These are phyloP conservation scores for Azolla pinnata DNA, from an alignment of 75 land plant species.

Conservation along the genomic window DNA sequence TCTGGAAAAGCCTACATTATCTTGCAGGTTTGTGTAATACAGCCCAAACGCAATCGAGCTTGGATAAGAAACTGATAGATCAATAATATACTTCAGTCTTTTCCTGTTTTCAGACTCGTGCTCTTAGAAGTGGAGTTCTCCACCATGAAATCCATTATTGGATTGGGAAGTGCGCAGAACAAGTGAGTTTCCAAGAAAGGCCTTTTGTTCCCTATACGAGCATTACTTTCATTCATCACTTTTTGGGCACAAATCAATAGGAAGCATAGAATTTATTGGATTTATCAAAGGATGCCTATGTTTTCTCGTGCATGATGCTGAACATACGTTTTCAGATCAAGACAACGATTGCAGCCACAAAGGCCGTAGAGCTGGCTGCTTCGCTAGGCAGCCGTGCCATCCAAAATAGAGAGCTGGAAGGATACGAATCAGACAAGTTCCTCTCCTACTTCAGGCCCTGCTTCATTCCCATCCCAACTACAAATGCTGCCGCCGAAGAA, in stretches of 20 bases:
- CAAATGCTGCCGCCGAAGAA: slow-evolving; percentile 46
- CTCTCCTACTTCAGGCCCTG: slow-evolving; percentile 93
- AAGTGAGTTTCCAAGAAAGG: slow-evolving; percentile 50
- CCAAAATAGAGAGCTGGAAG: slow-evolving; percentile 87
- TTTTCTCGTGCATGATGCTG: background rate
- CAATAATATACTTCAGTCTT: background rate
- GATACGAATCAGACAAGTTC: slow-evolving; percentile 84
- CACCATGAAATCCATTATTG: slow-evolving; percentile 95
- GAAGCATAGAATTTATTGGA: too few relatives aligned
- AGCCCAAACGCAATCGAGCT: background rate
- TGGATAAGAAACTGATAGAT: background rate
- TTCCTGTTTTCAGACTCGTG: slow-evolving; percentile 54
- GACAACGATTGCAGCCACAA: slow-evolving; percentile 88
- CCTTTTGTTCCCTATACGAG: background rate
- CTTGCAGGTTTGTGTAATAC: slow-evolving; percentile 44
- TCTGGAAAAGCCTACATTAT: slow-evolving; percentile 83
- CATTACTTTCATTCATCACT: background rate
- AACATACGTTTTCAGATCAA: slow-evolving; percentile 50
- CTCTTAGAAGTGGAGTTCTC: slow-evolving; percentile 66
- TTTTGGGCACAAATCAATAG: background rate
- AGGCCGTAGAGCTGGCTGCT: slow-evolving; percentile 94
- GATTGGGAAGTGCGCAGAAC: slow-evolving; percentile 85
- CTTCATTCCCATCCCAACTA: slow-evolving; percentile 77
- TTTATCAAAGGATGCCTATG: background rate
- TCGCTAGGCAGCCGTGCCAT: slow-evolving; percentile 97